Evolutionary conservation across 352 stramenopile species (phyloP).

Genomic region (Pythium brachiatum): DNA sequence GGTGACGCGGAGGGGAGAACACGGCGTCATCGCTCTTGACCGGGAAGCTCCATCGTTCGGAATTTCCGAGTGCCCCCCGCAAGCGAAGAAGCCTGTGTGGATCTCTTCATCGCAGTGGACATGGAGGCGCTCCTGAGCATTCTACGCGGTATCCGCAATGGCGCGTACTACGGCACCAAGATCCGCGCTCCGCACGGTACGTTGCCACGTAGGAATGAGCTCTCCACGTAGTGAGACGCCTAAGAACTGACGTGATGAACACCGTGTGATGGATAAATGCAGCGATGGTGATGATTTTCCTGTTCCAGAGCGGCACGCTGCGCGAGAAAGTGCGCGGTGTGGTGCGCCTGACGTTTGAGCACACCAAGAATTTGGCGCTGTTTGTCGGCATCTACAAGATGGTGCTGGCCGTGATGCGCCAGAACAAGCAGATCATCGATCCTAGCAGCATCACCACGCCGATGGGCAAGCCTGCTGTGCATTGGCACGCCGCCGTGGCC

Average conservation of each 20-base stretch:
- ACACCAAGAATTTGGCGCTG: constrained; percentile 84
- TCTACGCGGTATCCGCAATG: constrained; percentile 82
- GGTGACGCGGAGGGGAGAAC: constrained; percentile 1
- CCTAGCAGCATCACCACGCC: constrained; percentile 28
- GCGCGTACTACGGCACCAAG: constrained; percentile 88
- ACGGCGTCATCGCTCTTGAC: background rate
- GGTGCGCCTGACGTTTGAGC: constrained; percentile 80
- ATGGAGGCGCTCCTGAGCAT: constrained; percentile 69
- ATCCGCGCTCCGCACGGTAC: constrained; percentile 84
- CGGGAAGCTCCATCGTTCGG: background rate
- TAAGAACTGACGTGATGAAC: background rate
- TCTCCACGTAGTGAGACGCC: background rate
- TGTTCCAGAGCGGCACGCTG: constrained; percentile 82
- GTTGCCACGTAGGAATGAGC: constrained; percentile 1
- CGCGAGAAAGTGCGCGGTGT: constrained; percentile 72
- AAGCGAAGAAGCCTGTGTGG: no score
- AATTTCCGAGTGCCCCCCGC: background rate
- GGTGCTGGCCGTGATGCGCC: constrained; percentile 59
- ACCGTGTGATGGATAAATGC: constrained; percentile 3
- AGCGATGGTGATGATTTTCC: constrained; percentile 90
- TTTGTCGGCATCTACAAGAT: constrained; percentile 89
- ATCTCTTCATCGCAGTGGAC: constrained; percentile 7
- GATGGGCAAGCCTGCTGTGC: constrained; percentile 65
- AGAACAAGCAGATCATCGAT: constrained; percentile 43
- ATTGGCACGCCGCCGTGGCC: constrained; percentile 78